Percentiles rank a stretch among this genome's conserved stretches.
Evolutionary conservation across 352 stramenopile species (phyloP).

Genomic region (Halophytophthora batemanensis): DNA sequence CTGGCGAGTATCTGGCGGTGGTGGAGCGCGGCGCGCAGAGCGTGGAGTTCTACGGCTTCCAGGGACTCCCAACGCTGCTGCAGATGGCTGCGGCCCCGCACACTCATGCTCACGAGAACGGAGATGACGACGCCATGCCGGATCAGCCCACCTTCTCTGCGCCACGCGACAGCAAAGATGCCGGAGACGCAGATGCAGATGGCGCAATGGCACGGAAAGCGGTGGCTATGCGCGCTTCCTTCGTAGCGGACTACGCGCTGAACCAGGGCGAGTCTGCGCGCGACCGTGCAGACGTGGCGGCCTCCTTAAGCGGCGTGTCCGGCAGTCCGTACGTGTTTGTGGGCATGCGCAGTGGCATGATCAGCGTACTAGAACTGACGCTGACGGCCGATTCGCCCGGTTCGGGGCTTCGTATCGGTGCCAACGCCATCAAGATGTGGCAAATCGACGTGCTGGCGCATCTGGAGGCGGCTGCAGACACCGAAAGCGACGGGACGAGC

Average conservation of each 20-base stretch:
- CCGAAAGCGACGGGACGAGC: not conserved
- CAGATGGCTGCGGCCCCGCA: constrained; percentile 8
- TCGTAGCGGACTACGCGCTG: constrained; percentile 56
- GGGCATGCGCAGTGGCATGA: constrained; percentile 69
- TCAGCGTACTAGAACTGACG: constrained; percentile 60
- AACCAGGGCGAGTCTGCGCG: constrained; percentile 46
- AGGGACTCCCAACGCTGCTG: constrained; percentile 37
- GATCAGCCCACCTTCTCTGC: constrained; percentile 20
- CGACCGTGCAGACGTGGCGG: constrained; percentile 49
- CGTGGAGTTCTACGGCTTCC: constrained; percentile 74
- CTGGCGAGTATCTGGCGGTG: constrained; percentile 54
- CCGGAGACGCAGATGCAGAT: constrained; percentile 7
- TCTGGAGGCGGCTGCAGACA: constrained; percentile 21
- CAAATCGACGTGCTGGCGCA: constrained; percentile 79
- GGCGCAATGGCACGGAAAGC: not conserved
- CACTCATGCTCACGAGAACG: not conserved
- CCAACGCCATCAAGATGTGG: constrained; percentile 46
- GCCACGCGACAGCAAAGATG: not conserved
- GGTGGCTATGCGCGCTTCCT: constrained; percentile 12
- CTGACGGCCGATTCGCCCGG: constrained; percentile 1
- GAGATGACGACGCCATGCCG: constrained; percentile 12
- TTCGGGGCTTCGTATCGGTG: constrained; percentile 32
- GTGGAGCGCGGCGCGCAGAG: constrained; percentile 51
- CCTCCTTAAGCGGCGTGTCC: constrained; percentile 38
- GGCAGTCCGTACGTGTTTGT: constrained; percentile 68